Evolutionary conservation across 306 rosid species (phyloP).

Genomic region (Gillenia trifoliata): DNA sequence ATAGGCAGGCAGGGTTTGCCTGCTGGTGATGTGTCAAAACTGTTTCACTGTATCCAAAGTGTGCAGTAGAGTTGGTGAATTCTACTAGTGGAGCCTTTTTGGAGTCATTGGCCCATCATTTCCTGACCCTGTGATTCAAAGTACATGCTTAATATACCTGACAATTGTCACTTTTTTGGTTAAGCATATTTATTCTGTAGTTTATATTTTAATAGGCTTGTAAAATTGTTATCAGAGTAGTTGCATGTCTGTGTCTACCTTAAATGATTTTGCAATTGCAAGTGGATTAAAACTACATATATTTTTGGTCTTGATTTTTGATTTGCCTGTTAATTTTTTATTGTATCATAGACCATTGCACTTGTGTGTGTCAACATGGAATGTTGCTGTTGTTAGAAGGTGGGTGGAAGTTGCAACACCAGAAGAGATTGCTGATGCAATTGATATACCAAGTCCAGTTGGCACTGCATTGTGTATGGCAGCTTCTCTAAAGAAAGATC

Average conservation of each 20-base stretch:
- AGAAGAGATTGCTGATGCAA: slow-evolving; percentile 81
- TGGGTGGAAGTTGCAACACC: slow-evolving; percentile 86
- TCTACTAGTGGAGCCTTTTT: background rate
- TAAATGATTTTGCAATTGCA: background rate
- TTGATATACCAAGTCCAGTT: slow-evolving; percentile 71
- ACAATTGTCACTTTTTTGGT: background rate
- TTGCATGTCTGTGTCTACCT: background rate
- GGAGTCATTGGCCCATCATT: background rate
- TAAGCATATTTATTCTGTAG: background rate
- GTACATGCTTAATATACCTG: background rate
- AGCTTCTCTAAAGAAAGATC: slow-evolving; percentile 92
- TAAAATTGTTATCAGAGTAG: background rate
- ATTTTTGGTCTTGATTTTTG: slow-evolving; percentile 4
- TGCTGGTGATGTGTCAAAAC: background rate
- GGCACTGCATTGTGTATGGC: slow-evolving; percentile 99
- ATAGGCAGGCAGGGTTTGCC: background rate
- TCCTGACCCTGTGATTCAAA: background rate
- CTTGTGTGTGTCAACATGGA: slow-evolving; percentile 92
- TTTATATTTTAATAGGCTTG: background rate
- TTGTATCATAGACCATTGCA: slow-evolving; percentile 78
- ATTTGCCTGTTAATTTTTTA: slow-evolving; percentile 19
- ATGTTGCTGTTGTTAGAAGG: slow-evolving; percentile 87
- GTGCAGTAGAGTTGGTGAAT: background rate
- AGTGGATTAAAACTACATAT: background rate
- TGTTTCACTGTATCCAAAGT: background rate